Base-by-base conservation (phyloP, 2,329 filamentous ascomycete genomes). In the Geosmithia flava region DNA sequence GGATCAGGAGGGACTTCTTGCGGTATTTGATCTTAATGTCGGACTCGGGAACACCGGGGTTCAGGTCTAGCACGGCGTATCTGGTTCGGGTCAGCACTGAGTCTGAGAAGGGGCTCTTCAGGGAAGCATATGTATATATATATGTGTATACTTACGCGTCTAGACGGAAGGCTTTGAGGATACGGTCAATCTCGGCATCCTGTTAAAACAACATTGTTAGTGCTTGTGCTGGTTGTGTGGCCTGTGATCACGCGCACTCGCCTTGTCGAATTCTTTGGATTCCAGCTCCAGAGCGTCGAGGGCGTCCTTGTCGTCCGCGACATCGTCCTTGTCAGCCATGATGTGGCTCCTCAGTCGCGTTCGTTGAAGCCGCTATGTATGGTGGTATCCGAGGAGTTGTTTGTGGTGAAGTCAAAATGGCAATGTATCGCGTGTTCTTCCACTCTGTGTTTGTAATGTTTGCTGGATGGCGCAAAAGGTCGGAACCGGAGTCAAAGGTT, bases 1-100 rank as follows among this genome's bases (percentile, higher is more conserved):
- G 93, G 71, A 98, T 97, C 45, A 98, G 81, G 49, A 98, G 83
- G n/a, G 93, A 98, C 68, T 96, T 97, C 59, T 88, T 90, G 72
- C 93, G 90, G 70, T 97, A 98, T 55, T 80, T 79, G 56, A 83
- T 73, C 69, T 96, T 97, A 74, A 98, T 97, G 69, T 97, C 93
- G 51, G 87, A 90, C 58, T 97, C 91, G 49, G 93, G 81, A 19
- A 97, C 88, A 61, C 93, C 93, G 3, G 93, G 93, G 64, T 95
- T 89, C 44, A 98, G 85, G 65, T 94, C 93, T 44, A 98, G 83
- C 45, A 98, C 88, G 46, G 91, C 87, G 65, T 98, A 98, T 56
- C 83, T 87, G 23, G 23, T 37, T 37, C 7, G n/a, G 27, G 44
- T 23, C 20, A 40, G 27, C 16, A 23, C n/a, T 19, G 6, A 37